Evolutionary conservation across 257 asterid genomes (phyloP).

Genomic region (Petrea volubilis): DNA sequence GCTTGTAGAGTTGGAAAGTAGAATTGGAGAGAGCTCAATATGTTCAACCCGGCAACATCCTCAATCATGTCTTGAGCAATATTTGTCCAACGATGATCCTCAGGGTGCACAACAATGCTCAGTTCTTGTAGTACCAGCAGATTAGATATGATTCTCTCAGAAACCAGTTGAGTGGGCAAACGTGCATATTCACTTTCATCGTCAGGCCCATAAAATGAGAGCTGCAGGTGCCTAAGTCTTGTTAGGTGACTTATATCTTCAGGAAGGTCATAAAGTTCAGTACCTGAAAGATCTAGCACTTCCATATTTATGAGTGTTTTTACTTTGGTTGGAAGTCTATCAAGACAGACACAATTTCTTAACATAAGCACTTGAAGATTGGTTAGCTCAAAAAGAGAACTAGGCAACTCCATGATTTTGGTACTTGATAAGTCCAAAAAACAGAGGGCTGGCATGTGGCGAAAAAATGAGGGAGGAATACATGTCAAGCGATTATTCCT

Average conservation of each 20-base stretch:
- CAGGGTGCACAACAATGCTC: slow-evolving; percentile 36
- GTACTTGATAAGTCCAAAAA: slow-evolving; percentile 34
- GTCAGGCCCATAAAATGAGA: slow-evolving; percentile 35
- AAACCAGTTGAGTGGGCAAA: slow-evolving; percentile 14
- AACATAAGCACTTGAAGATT: slow-evolving; percentile 26
- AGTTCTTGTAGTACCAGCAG: slow-evolving; percentile 22
- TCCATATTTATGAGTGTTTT: slow-evolving; percentile 11
- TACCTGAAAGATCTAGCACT: slow-evolving; percentile 33
- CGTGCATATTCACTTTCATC: slow-evolving; percentile 23
- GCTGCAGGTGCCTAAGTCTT: slow-evolving; percentile 20
- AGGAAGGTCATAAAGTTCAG: slow-evolving; percentile 26
- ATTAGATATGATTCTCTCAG: slow-evolving; percentile 18
- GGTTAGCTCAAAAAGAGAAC: slow-evolving; percentile 20
- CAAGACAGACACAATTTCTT: slow-evolving; percentile 24
- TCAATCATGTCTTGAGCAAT: neutral
- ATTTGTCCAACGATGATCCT: slow-evolving; percentile 28
- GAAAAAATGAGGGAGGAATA: slow-evolving; percentile 27
- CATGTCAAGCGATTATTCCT: slow-evolving; percentile 19
- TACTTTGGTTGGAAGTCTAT: slow-evolving; percentile 14
- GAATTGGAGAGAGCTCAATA: slow-evolving; percentile 21
- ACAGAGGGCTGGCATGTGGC: slow-evolving; percentile 10
- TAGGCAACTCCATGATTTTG: slow-evolving; percentile 29
- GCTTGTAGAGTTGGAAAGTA: slow-evolving; percentile 31
- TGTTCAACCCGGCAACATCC: slow-evolving; percentile 17
- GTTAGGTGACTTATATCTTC: slow-evolving; percentile 24